Percentiles rank a stretch among this genome's conserved stretches.
Evolutionary conservation across 768 basidiomycete genomes (phyloP).

Genomic region (Podaxis pistillaris): DNA sequence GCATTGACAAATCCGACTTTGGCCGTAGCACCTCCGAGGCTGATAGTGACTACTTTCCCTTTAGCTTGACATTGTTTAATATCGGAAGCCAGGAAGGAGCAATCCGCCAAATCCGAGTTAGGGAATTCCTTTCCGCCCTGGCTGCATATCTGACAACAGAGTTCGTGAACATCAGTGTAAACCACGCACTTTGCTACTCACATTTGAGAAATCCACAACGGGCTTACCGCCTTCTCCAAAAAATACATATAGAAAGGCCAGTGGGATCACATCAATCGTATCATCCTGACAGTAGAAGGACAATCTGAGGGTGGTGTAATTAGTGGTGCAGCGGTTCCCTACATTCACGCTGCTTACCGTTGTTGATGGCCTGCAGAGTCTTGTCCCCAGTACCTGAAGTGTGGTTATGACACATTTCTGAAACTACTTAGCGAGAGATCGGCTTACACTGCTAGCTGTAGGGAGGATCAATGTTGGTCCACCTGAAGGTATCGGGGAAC

Average conservation of each 20-base stretch:
- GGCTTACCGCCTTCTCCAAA: conserved; percentile 60
- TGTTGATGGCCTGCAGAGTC: conserved; percentile 37
- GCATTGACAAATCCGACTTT: conserved; percentile 55
- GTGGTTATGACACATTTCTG: neutral
- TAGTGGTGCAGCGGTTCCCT: neutral
- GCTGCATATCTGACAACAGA: conserved; percentile 50
- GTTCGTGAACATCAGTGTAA: neutral
- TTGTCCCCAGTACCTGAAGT: conserved; percentile 40
- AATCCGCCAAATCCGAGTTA: conserved; percentile 63
- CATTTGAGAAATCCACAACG: conserved; percentile 61
- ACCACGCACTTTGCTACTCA: conserved; percentile 22
- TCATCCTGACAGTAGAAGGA: conserved; percentile 64
- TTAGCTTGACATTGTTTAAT: conserved; percentile 65
- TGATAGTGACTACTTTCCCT: conserved; percentile 54
- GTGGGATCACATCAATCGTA: conserved; percentile 58
- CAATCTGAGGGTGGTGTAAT: conserved; percentile 28
- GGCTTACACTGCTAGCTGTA: conserved; percentile 37
- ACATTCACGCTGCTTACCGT: conserved; percentile 23
- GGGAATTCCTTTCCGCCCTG: conserved; percentile 45
- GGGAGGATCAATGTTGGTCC: neutral
- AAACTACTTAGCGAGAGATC: neutral
- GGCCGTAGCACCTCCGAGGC: conserved; percentile 59
- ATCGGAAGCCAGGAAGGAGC: conserved; percentile 56
- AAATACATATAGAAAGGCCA: conserved; percentile 61
- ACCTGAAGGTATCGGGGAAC: conserved; percentile 8